Conservation (phyloP, 768 basidiomycete species). For the Lyophyllum decastes region DNA sequence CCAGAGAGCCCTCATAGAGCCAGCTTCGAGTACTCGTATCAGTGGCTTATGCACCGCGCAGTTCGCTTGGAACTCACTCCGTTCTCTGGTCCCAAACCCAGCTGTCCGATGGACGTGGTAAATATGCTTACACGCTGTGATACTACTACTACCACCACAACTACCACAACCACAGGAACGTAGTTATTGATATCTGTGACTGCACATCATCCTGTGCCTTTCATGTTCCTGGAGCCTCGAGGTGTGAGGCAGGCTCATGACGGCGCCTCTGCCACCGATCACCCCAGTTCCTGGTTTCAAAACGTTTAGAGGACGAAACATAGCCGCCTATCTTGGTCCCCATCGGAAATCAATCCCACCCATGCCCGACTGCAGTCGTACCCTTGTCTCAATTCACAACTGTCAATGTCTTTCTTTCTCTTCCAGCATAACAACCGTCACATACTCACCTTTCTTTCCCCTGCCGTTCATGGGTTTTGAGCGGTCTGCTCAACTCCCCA, state of each 20-base stretch:
- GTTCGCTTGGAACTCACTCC: not conserved
- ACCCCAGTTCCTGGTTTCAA: not conserved
- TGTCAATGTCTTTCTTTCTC: not conserved
- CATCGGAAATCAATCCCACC: not conserved
- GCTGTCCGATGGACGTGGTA: not conserved
- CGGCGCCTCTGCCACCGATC: not conserved
- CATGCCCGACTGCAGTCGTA: not conserved
- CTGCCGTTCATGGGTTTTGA: not conserved
- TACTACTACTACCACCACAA: not conserved
- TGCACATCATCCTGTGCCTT: not conserved
- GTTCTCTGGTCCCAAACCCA: not conserved
- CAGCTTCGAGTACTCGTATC: not conserved
- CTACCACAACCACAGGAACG: not conserved
- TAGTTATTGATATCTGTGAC: not conserved
- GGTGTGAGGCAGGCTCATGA: not conserved
- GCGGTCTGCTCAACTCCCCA: not conserved
- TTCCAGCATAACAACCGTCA: not conserved
- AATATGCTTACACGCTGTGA: constrained; percentile 1
- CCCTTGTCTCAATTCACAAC: not conserved
- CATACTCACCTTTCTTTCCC: not conserved
- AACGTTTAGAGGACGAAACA: not conserved
- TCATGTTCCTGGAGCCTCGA: constrained; percentile 11
- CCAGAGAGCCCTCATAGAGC: not conserved
- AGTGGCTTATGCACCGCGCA: not conserved
- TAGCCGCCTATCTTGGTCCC: not conserved